Percentiles rank a stretch among this genome's conserved stretches.
These are phyloP conservation scores for Fraxinus pennsylvanica DNA, from an alignment of 257 asterid genomes.

Conservation along the genomic window DNA sequence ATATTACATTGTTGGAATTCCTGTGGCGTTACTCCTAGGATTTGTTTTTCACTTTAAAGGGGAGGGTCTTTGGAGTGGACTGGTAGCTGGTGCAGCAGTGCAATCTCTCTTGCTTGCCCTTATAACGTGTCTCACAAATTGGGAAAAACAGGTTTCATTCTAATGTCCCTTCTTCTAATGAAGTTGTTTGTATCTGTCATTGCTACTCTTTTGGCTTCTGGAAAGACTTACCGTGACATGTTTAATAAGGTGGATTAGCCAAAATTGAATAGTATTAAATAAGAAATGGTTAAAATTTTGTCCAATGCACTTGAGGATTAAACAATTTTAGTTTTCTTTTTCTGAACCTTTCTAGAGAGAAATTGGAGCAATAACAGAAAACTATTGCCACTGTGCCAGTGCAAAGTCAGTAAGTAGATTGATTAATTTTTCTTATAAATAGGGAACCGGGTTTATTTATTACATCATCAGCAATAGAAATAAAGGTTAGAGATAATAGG, in stretches of 20 bases:
- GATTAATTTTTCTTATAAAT: no score
- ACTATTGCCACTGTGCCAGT: no score
- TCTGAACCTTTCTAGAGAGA: no score
- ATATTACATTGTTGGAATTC: slow-evolving; percentile 76
- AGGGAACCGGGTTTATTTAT: no score
- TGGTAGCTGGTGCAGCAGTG: slow-evolving; percentile 59
- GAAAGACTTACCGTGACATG: background rate
- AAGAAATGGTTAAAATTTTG: no score
- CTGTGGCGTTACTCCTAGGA: slow-evolving; percentile 62
- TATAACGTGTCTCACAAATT: slow-evolving; percentile 58
- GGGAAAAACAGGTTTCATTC: slow-evolving; percentile 65
- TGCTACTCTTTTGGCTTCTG: background rate
- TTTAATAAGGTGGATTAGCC: background rate
- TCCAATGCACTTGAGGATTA: background rate
- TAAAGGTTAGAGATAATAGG: no score
- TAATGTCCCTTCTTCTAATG: background rate
- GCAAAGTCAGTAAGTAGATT: no score
- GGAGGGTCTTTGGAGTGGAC: slow-evolving; percentile 80
- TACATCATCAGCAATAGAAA: no score
- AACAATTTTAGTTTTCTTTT: no score
- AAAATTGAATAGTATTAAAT: no score
- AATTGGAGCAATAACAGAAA: no score
- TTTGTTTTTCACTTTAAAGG: slow-evolving; percentile 60
- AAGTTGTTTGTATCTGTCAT: background rate
- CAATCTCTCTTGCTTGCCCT: slow-evolving; percentile 49